Conservation (phyloP, 1,139 yeast species). For the Tardiomyces digboiensis region DNA sequence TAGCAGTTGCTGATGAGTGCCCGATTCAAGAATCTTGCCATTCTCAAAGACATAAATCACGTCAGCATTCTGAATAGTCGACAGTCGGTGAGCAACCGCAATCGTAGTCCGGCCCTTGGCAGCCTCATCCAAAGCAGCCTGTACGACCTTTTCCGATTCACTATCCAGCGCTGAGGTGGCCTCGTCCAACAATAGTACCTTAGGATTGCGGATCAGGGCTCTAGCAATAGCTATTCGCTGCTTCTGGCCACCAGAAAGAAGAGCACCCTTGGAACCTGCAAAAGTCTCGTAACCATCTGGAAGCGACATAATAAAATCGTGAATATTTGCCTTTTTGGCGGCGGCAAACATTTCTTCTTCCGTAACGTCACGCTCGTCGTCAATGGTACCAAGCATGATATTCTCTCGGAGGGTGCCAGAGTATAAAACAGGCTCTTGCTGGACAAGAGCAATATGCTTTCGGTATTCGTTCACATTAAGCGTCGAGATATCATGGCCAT, state of each 20-base stretch:
- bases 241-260: constrained; percentile 80
- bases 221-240: constrained; percentile 75
- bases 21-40: constrained; percentile 74
- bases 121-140: constrained; percentile 45
- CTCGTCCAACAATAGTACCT: constrained; percentile 59
- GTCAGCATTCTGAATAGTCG: constrained; percentile 91
- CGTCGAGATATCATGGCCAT: constrained; percentile 61
- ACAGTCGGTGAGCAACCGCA: constrained; percentile 83
- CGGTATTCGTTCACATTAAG: constrained; percentile 66
- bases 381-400: constrained; percentile 60
- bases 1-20: constrained; percentile 32
- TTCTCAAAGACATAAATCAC: constrained; percentile 68
- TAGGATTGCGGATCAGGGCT: constrained; percentile 61
- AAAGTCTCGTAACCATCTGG: constrained; percentile 79
- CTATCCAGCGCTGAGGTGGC: constrained; percentile 79
- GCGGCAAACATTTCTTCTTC: constrained; percentile 60
- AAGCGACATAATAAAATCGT: constrained; percentile 60
- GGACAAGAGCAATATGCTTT: constrained; percentile 67
- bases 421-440: constrained; percentile 78
- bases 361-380: constrained; percentile 34
- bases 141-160: constrained; percentile 74
- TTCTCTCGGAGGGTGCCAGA: constrained; percentile 84
- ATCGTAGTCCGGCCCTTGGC: constrained; percentile 75
- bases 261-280: constrained; percentile 75
- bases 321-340: constrained; percentile 75